phyloP scores from a whole-genome alignment of 306 rosid species.

The Neltuma alba region DNA sequence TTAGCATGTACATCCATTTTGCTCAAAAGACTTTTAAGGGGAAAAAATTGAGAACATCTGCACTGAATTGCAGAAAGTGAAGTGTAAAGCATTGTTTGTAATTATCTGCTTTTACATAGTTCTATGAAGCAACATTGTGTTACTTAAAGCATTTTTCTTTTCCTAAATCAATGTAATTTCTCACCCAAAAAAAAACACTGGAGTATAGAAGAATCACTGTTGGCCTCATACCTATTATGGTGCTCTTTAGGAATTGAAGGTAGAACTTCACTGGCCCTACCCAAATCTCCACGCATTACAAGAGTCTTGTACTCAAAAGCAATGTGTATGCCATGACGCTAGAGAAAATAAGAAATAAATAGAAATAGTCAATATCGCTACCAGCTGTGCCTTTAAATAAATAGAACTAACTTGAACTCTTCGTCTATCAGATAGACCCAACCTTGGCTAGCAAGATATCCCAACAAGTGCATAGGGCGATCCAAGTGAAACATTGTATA shows the following conservation, averaged over 20 bases:
- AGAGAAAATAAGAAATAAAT: constrained; percentile 38
- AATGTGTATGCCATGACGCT: constrained; percentile 95
- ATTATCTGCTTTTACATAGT: background rate
- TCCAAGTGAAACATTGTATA: constrained; percentile 97
- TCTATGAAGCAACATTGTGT: background rate
- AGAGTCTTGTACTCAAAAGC: constrained; percentile 95
- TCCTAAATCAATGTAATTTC: background rate
- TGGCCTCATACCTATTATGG: constrained; percentile 28
- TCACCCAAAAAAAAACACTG: background rate
- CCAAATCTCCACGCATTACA: constrained; percentile 98
- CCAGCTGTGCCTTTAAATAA: constrained; percentile 26
- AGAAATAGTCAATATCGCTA: constrained; percentile 3
- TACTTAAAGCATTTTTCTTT: constrained; percentile 2
- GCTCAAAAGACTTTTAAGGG: background rate
- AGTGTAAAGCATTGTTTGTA: background rate
- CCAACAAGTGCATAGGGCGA: constrained; percentile 98
- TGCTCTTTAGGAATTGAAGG: constrained; percentile 97
- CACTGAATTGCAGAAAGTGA: background rate
- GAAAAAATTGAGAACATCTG: background rate
- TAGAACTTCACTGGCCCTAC: constrained; percentile 84
- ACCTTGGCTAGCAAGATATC: constrained; percentile 97
- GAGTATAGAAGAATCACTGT: background rate
- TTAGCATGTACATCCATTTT: constrained; percentile 17
- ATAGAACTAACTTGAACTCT: constrained; percentile 88
- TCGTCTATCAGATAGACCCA: constrained; percentile 95